Conservation (phyloP, 768 basidiomycete genomes). For the Russula sp. region DNA sequence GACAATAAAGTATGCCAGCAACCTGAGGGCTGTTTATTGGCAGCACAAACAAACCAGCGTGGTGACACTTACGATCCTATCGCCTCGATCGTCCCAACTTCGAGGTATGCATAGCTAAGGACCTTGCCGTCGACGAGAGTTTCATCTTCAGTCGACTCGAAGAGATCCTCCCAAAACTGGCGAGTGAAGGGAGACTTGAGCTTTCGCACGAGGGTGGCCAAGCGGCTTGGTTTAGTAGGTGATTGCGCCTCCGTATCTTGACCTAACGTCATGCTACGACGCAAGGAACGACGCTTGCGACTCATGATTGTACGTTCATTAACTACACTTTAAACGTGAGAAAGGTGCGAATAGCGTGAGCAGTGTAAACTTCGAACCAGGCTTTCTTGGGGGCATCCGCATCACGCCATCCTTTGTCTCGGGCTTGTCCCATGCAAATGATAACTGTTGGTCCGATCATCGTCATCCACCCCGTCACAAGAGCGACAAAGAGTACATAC, state of each 20-base stretch:
- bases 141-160: constrained; percentile 49
- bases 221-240: constrained; percentile 35
- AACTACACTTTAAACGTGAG: constrained; percentile 31
- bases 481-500: constrained; percentile 32
- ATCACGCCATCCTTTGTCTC: constrained; percentile 60
- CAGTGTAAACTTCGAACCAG: constrained; percentile 34
- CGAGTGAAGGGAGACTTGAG: constrained; percentile 49
- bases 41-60: neutral
- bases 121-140: constrained; percentile 53
- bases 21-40: constrained; percentile 27
- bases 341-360: neutral
- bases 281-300: constrained; percentile 50
- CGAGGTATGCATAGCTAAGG: constrained; percentile 60
- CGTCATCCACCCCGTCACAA: neutral
- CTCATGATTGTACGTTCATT: constrained; percentile 46
- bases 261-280: constrained; percentile 45
- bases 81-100: constrained; percentile 56
- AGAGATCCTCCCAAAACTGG: constrained; percentile 49
- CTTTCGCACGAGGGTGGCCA: constrained; percentile 33
- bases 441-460: constrained; percentile 35
- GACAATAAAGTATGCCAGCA: constrained; percentile 60
- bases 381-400: constrained; percentile 59
- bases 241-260: constrained; percentile 48
- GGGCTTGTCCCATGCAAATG: constrained; percentile 67
- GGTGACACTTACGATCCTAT: constrained; percentile 40